These are phyloP conservation scores for Russula compacta DNA, from an alignment of 768 basidiomycete genomes.

Conservation along the genomic window DNA sequence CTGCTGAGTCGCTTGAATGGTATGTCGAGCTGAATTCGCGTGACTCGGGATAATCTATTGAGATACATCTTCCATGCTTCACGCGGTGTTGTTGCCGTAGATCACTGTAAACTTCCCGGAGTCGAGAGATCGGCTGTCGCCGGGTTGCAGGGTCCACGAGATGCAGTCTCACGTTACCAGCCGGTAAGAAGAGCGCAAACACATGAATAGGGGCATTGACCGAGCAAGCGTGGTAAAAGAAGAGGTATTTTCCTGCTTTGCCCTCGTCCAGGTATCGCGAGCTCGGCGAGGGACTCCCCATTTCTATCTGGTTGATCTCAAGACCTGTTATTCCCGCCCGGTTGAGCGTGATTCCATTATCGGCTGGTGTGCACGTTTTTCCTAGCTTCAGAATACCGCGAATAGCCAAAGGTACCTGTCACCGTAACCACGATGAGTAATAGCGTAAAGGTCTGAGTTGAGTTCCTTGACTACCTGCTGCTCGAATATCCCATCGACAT, in stretches of 20 bases:
- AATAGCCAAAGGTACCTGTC: conserved; percentile 70
- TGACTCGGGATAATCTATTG: conserved; percentile 55
- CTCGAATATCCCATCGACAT: conserved; percentile 92
- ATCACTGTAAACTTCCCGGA: conserved; percentile 67
- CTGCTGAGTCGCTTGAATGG: conserved; percentile 68
- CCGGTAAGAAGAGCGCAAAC: conserved; percentile 78
- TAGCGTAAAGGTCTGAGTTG: background rate
- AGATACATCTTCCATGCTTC: conserved; percentile 32
- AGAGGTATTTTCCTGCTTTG: conserved; percentile 61
- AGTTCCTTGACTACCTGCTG: conserved; percentile 49
- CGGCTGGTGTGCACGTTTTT: conserved; percentile 64
- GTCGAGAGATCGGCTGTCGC: conserved; percentile 69
- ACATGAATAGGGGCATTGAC: conserved; percentile 70
- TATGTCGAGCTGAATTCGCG: conserved; percentile 62
- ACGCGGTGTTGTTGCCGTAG: conserved; percentile 43
- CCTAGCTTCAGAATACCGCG: conserved; percentile 80
- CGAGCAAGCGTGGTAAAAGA: conserved; percentile 82
- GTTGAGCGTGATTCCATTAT: conserved; percentile 63
- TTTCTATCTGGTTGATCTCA: conserved; percentile 74
- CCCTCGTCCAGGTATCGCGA: conserved; percentile 70
- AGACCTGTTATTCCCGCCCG: conserved; percentile 76
- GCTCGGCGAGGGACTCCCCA: conserved; percentile 45
- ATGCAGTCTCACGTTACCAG: conserved; percentile 63
- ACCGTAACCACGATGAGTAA: background rate
- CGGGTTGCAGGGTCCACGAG: conserved; percentile 86